Evolutionary conservation across 257 asterid genomes (phyloP), one percentile per base, ranked within the genome.

Genomic region (Pogostemon cablin): DNA sequence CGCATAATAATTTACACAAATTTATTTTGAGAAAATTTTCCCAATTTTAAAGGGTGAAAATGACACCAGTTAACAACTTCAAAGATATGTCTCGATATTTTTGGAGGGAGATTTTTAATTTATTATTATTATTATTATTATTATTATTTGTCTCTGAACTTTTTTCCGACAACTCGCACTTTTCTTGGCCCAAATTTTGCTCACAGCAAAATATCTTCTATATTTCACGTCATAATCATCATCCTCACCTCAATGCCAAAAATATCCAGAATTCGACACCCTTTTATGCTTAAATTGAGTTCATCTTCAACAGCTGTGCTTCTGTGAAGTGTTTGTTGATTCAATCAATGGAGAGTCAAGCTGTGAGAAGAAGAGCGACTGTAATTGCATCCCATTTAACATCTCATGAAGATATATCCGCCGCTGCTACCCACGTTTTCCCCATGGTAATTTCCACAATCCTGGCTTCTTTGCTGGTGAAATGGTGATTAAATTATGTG

Each of bases 371-470:
- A 81, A 89, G 97, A 69, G 71, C 85, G 49, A 84, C 72, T 81
- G 77, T 85, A 9, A 81, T 89, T 37, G 81, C 93, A 39, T 80
- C 85, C 1, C 96, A 89, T 78, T 75, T 91, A 10, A 81, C 87
- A 65, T 67, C 82, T 49, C 79, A 69, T 62, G 88, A 89, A 66
- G 95, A 88, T 75, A 40, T 91, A 50, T 84, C 95, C 11, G 82
- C 96, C 35, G 35, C 91, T 68, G 89, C 95, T 12, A 74, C 96
- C 8, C 96, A 85, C 73, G 64, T 91, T 50, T 85, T 88, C 67
- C 96, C 97, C 65, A 83, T 89, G 96, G 96, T 89, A 73, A 37
- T 73, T 39, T 53, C 62, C 39, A 15, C 38, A 17, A 4, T 62
- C 52, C 4, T 10, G 7, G 39, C 34, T n/a, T 43, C 7, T 62